Conservation (phyloP, 2,329 filamentous ascomycete genomes). For the Aspergillus sp. region DNA sequence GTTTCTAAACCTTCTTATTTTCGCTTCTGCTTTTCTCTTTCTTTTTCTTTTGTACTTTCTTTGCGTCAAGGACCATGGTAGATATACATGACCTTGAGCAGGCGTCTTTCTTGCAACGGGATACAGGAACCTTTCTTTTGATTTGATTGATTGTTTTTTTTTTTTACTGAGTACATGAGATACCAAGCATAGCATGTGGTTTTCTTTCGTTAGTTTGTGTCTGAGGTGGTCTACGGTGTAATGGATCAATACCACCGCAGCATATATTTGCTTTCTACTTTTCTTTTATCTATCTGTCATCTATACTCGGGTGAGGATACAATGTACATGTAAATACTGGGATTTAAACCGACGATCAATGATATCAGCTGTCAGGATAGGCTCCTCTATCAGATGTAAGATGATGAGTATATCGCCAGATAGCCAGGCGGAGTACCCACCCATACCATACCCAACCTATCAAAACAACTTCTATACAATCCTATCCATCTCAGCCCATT, state of each 20-base stretch:
- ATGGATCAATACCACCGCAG: too few relatives aligned
- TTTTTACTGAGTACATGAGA: conserved; percentile 18
- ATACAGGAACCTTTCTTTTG: neutral
- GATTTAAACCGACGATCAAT: neutral
- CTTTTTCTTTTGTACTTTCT: conserved; percentile 7
- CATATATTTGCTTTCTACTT: neutral
- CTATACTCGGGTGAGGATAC: too few relatives aligned
- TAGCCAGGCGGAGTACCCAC: neutral
- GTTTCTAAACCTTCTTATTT: neutral
- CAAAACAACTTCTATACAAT: too few relatives aligned
- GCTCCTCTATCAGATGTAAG: too few relatives aligned
- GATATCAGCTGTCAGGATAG: too few relatives aligned
- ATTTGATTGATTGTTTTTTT: neutral
- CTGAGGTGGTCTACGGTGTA: neutral
- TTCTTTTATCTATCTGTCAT: too few relatives aligned
- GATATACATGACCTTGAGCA: neutral
- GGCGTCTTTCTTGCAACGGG: neutral
- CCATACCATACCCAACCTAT: too few relatives aligned
- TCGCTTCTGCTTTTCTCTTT: conserved; percentile 1
- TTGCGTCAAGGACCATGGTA: neutral
- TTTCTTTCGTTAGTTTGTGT: neutral
- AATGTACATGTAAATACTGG: neutral
- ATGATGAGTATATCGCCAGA: neutral
- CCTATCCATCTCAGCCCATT: too few relatives aligned
- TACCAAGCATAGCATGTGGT: conserved; percentile 20